These are phyloP conservation scores for Plenodomus tracheiphilus DNA, from an alignment of 2,329 filamentous ascomycete species.

Conservation along the genomic window DNA sequence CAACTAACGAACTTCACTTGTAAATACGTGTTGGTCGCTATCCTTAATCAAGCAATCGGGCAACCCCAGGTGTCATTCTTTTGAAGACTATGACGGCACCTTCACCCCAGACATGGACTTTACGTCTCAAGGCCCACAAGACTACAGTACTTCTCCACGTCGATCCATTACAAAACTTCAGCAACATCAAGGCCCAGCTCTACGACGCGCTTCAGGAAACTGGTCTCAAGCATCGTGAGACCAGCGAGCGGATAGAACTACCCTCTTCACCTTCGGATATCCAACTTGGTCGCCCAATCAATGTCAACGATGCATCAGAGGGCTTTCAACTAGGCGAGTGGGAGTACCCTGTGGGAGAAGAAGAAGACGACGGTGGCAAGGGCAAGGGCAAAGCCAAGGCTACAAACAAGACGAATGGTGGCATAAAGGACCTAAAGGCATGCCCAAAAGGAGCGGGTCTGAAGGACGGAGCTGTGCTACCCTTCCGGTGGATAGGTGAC, in stretches of 20 bases:
- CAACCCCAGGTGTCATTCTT: too few relatives aligned
- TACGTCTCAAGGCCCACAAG: slow-evolving; percentile 52
- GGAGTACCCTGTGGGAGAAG: slow-evolving; percentile 29
- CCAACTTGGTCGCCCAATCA: slow-evolving; percentile 46
- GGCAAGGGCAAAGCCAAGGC: slow-evolving; percentile 41
- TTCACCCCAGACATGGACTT: slow-evolving; percentile 42
- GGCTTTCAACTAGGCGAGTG: slow-evolving; percentile 47
- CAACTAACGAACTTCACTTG: too few relatives aligned
- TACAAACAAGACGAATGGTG: slow-evolving; percentile 5
- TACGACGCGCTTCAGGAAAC: slow-evolving; percentile 48
- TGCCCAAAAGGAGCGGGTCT: slow-evolving; percentile 43
- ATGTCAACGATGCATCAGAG: slow-evolving; percentile 44
- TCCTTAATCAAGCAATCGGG: background rate
- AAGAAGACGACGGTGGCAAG: slow-evolving; percentile 38
- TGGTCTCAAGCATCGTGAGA: slow-evolving; percentile 32
- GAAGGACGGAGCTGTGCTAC: slow-evolving; percentile 41
- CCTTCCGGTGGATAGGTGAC: slow-evolving; percentile 41
- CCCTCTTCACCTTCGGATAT: slow-evolving; percentile 47
- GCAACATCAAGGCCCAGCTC: slow-evolving; percentile 47
- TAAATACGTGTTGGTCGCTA: too few relatives aligned
- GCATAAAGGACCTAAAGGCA: slow-evolving; percentile 17
- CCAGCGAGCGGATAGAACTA: slow-evolving; percentile 40
- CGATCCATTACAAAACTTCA: slow-evolving; percentile 48
- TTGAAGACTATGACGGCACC: slow-evolving; percentile 30
- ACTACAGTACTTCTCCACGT: slow-evolving; percentile 53